Base-by-base conservation (phyloP, 2,329 filamentous ascomycete species). In the Waltergamsia citrina region DNA sequence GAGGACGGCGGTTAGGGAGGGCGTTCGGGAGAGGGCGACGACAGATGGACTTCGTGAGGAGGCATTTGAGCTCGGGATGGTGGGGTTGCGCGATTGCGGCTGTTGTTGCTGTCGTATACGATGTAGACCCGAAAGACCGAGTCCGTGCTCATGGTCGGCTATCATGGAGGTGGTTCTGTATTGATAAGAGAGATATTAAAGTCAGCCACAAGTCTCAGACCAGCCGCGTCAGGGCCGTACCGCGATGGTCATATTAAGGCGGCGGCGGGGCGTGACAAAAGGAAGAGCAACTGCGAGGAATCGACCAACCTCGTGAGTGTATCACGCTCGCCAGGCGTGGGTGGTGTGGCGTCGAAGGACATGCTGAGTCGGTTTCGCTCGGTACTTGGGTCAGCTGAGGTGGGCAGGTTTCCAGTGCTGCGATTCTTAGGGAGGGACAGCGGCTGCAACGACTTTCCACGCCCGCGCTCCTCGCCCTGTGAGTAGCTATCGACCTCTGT, bases 91-190 rank as follows among this genome's bases (percentile, higher is more conserved):
- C 37, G 74, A 65, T 25, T 76, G 50, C 34, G 56, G 71, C 40
- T 82, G 81, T 50, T 87, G 81, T 50, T 87, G 81, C 59, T 95
- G 90, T 55, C 92, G 84, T 57, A 98, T 98, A 50, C 92, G 83
- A 54, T 88, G 82, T 51, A 98, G 72, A 45, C 92, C 88, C 37
- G 86, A 93, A 29, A 81, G 72, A 35, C 85, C 85, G 42, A 92
- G 63, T 47, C 85, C 85, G 68, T 92, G 84, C 51, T 94, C 87
- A 61, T 90, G 85, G 59, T 90, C 87, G 44, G 78, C 70, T 54
- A 93, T 74, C 53, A 94, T 73, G 51, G 86, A 77, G 50, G 85
- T 85, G 66, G 85, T 93, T 21, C 33, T 35, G 21, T 14, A 26
- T n/a, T 9, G n/a, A 17, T 18, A 20, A 32, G 18, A 34, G 16